phyloP scores from a whole-genome alignment of 148 eudicot species.

The Vaccinium corymbosum region DNA sequence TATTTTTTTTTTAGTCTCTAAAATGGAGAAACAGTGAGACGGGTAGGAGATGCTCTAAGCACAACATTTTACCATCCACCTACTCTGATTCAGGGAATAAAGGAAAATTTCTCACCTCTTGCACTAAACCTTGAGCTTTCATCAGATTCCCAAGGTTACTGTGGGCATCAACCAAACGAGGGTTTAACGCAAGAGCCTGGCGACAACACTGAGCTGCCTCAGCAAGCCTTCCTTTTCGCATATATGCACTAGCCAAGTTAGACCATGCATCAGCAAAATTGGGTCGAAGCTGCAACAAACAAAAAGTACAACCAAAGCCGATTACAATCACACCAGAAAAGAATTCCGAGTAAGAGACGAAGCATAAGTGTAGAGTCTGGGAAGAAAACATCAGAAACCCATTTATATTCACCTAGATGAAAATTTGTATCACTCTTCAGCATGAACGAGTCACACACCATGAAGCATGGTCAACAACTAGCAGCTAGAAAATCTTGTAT shows the following conservation, averaged over 20 bases:
- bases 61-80: too few relatives aligned
- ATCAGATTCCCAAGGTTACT: slow-evolving; percentile 89
- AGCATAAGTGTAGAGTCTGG: background rate
- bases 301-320: background rate
- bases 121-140: slow-evolving; percentile 88
- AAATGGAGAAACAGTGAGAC: too few relatives aligned
- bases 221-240: slow-evolving; percentile 75
- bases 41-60: too few relatives aligned
- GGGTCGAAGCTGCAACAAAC: slow-evolving; percentile 74
- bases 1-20: too few relatives aligned
- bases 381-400: background rate
- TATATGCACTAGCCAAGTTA: slow-evolving; percentile 88
- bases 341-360: background rate
- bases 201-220: slow-evolving; percentile 94
- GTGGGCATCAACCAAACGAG: slow-evolving; percentile 93
- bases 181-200: slow-evolving; percentile 86
- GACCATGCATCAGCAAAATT: slow-evolving; percentile 99
- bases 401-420: background rate
- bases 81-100: background rate
- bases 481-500: background rate
- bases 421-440: background rate
- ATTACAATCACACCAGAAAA: background rate
- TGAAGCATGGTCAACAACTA: background rate
- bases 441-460: background rate
- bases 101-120: slow-evolving; percentile 55